Evolutionary conservation across 139 green algal genomes (phyloP).

Genomic region (Chlorokybus atmophyticus): DNA sequence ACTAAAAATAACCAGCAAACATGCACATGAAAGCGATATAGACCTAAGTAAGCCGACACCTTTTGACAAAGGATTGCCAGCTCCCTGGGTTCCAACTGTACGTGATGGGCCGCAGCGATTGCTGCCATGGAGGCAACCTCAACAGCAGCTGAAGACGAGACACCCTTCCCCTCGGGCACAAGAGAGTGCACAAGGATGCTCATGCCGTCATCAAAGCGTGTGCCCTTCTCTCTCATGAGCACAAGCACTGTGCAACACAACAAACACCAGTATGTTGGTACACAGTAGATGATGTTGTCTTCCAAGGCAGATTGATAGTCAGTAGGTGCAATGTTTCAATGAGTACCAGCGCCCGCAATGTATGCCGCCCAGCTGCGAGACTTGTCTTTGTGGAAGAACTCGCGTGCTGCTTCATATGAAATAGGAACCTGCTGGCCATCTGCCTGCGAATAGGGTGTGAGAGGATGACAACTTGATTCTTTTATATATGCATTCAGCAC

Average conservation of each 20-base stretch:
- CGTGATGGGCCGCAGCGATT: not conserved
- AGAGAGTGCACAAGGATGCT: slow-evolving; percentile 33
- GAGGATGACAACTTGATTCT: too few species aligned
- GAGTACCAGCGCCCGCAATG: slow-evolving; percentile 65
- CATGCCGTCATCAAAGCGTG: slow-evolving; percentile 14
- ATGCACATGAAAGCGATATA: not conserved
- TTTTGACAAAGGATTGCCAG: slow-evolving; percentile 71
- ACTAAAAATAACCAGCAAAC: too few species aligned
- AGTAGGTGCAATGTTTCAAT: too few species aligned
- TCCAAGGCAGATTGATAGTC: too few species aligned
- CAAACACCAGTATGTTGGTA: too few species aligned
- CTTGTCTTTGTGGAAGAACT: slow-evolving; percentile 34
- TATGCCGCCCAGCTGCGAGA: slow-evolving; percentile 67
- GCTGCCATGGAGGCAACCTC: slow-evolving; percentile 77
- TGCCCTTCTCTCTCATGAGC: slow-evolving; percentile 51
- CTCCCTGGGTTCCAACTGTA: slow-evolving; percentile 27
- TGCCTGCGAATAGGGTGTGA: too few species aligned
- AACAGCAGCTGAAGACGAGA: slow-evolving; percentile 73
- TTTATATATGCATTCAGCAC: too few species aligned
- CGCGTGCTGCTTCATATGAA: slow-evolving; percentile 32
- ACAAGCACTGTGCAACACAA: too few species aligned
- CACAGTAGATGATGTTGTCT: too few species aligned
- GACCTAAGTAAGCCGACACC: slow-evolving; percentile 7
- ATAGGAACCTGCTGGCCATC: too few species aligned
- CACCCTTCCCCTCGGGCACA: slow-evolving; percentile 87